Evolutionary conservation across 352 stramenopile species (phyloP).

Genomic region (Pythium phragmiticola): DNA sequence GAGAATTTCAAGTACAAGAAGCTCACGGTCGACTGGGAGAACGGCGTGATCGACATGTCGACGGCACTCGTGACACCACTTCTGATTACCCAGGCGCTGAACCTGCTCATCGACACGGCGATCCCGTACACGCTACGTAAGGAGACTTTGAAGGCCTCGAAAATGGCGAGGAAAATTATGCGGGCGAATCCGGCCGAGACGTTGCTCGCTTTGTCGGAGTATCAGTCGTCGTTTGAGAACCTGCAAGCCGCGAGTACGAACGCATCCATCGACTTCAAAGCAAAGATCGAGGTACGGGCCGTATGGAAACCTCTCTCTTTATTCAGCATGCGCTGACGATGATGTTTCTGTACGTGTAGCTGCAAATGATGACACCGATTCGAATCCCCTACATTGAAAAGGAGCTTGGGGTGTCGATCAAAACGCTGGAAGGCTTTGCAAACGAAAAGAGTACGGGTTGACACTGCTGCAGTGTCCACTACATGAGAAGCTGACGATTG

Average conservation of each 20-base stretch:
- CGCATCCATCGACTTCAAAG: slow-evolving; percentile 58
- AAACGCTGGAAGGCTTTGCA: slow-evolving; percentile 77
- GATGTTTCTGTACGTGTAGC: slow-evolving; percentile 33
- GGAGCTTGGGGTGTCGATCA: slow-evolving; percentile 68
- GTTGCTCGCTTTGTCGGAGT: slow-evolving; percentile 75
- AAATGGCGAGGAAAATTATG: slow-evolving; percentile 79
- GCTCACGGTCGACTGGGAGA: slow-evolving; percentile 80
- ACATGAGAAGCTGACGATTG: background rate
- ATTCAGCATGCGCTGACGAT: background rate
- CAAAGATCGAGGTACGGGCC: slow-evolving; percentile 71
- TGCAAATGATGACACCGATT: slow-evolving; percentile 89
- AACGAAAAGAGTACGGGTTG: slow-evolving; percentile 65
- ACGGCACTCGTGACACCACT: slow-evolving; percentile 84
- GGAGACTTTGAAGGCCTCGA: slow-evolving; percentile 68
- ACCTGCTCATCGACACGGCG: slow-evolving; percentile 81
- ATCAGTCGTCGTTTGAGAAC: slow-evolving; percentile 81
- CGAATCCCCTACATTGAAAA: slow-evolving; percentile 86
- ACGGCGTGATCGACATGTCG: slow-evolving; percentile 85
- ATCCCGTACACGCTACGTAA: slow-evolving; percentile 63
- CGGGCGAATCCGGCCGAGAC: slow-evolving; percentile 80
- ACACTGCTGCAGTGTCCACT: background rate
- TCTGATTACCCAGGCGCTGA: slow-evolving; percentile 82
- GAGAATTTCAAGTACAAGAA: slow-evolving; percentile 81
- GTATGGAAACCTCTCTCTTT: too few relatives aligned
- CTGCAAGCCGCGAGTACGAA: slow-evolving; percentile 35